These are phyloP conservation scores for Kuraishia piskuri DNA, from an alignment of 805 yeast genomes.

Conservation along the genomic window DNA sequence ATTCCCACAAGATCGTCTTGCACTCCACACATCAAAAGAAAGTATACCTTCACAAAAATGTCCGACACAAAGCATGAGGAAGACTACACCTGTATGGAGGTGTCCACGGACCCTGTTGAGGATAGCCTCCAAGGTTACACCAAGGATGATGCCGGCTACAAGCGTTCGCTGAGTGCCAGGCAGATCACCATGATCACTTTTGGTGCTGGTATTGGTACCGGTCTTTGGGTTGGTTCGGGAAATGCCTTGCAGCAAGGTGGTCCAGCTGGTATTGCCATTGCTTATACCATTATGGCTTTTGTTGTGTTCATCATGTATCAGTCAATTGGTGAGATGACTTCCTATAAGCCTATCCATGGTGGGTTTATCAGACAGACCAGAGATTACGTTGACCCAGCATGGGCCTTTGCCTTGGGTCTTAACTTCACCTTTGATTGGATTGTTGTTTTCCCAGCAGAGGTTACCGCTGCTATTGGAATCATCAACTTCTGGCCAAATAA, in stretches of 20 bases:
- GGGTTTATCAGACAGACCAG: conserved; percentile 35
- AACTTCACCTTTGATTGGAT: conserved; percentile 58
- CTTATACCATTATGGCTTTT: conserved; percentile 47
- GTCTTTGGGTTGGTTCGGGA: conserved; percentile 53
- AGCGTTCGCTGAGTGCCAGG: conserved; percentile 22
- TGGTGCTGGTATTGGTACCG: conserved; percentile 83
- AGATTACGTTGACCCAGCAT: conserved; percentile 45
- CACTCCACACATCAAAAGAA: neutral
- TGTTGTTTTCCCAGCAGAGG: conserved; percentile 52
- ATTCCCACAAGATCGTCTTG: too few relatives aligned
- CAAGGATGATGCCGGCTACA: conserved; percentile 14
- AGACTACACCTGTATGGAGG: neutral
- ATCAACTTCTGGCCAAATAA: conserved; percentile 46
- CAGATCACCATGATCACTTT: conserved; percentile 72
- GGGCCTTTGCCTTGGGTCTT: conserved; percentile 56
- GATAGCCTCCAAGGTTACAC: neutral
- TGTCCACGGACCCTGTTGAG: neutral
- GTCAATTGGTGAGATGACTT: conserved; percentile 61
- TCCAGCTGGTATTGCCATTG: conserved; percentile 42
- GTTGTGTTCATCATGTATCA: conserved; percentile 53
- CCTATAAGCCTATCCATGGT: conserved; percentile 49
- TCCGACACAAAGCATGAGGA: neutral
- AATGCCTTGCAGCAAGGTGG: conserved; percentile 35
- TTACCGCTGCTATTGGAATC: conserved; percentile 58
- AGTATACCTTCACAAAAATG: neutral